phyloP scores from a whole-genome alignment of 208 protist species.

The Crithidia sp. region DNA sequence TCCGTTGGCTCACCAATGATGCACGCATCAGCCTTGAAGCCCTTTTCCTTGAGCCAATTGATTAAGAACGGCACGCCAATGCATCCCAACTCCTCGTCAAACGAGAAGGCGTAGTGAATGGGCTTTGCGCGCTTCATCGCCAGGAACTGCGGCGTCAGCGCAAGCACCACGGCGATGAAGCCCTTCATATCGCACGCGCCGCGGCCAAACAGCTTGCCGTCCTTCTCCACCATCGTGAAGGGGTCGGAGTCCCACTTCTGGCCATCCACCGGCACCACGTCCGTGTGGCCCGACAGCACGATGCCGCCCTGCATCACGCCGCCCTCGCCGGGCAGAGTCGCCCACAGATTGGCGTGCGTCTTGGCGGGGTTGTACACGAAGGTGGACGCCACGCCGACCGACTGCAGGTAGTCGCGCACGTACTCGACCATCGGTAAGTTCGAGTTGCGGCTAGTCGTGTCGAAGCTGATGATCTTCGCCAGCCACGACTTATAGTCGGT shows the following conservation, averaged over 20 bases:
- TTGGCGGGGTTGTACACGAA: conserved; percentile 38
- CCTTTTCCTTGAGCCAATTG: conserved; percentile 32
- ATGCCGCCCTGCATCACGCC: conserved; percentile 55
- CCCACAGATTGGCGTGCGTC: conserved; percentile 57
- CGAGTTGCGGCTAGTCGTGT: conserved; percentile 57
- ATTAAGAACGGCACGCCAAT: conserved; percentile 36
- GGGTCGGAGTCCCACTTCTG: conserved; percentile 65
- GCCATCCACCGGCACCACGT: conserved; percentile 63
- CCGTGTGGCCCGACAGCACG: conserved; percentile 64
- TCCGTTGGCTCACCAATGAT: conserved; percentile 10
- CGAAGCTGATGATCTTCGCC: conserved; percentile 56
- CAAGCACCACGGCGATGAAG: conserved; percentile 55
- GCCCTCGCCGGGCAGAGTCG: conserved; percentile 47
- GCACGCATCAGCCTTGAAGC: conserved; percentile 37
- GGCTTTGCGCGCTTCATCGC: conserved; percentile 49
- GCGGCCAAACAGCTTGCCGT: conserved; percentile 58
- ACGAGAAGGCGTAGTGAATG: conserved; percentile 56
- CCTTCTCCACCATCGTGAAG: conserved; percentile 52
- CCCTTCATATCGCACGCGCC: conserved; percentile 70
- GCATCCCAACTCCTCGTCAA: conserved; percentile 56
- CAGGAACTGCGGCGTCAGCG: conserved; percentile 43
- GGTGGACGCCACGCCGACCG: conserved; percentile 31
- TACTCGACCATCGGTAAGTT: conserved; percentile 56
- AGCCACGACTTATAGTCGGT: conserved; percentile 1
- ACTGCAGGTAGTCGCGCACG: conserved; percentile 35